Base-by-base conservation (phyloP, 495 filamentous ascomycete genomes). In the Parathielavia appendiculata region DNA sequence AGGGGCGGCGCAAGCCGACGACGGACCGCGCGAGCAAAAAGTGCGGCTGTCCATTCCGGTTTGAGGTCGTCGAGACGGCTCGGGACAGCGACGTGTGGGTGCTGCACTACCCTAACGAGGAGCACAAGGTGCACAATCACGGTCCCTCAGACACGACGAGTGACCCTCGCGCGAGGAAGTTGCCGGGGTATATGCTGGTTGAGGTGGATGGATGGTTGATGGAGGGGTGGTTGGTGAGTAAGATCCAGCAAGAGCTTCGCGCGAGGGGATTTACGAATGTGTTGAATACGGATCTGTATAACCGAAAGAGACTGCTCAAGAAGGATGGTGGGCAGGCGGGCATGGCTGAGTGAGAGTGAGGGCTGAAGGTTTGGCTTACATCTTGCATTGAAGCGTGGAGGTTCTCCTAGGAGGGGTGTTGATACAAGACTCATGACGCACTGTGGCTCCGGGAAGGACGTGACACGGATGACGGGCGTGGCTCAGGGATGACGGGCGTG, bases 121-220 rank as follows among this genome's bases (percentile, higher is more conserved):
- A 71, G 57, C 69, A 73, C 60, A 71, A 69, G 65, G 57, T 58
- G 41, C 70, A 73, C 54, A 73, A 73, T 56, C 70, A 73, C 47
- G 61, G 59, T 6, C 70, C 70, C 22, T 66, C 69, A 43, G 69
- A 71, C 57, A 61, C 66, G 56, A 63, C 62, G 40, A 65, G 62
- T 9, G 70, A 73, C 32, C 70, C 70, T 17, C 20, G 70, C 0
- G 70, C 70, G 20, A 47, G 70, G 40, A 69, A 66, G 54, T 58
- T 73, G 65, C 70, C 70, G 22, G 13, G 36, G 23, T 64, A 44
- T 14, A 57, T 73, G 65, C 49, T 48, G 8, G 60, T 41, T 17
- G 63, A 71, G 65, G 70, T 73, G 11, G 70, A 73, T 53, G 43
- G 51, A 41, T 73, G 70, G 70, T 41, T 73, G 56, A 30, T 63